Percentiles rank a stretch among this genome's conserved stretches.
phyloP scores from a whole-genome alignment of 2,329 filamentous ascomycete species.

The Colletotrichum costaricense region DNA sequence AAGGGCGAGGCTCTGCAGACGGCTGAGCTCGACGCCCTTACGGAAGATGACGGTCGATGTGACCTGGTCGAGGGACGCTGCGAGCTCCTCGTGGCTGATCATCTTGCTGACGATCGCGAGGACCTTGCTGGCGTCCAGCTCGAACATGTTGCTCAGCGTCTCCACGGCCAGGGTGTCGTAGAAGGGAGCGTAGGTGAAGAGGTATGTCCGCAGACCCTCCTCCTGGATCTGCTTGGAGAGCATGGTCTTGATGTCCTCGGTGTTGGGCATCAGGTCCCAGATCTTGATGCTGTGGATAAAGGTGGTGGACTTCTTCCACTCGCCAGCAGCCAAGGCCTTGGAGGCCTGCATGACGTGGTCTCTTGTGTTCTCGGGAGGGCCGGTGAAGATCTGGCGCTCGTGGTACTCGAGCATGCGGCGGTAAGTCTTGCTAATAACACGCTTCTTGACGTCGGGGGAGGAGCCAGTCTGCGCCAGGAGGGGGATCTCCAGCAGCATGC shows the following conservation, averaged over 20 bases:
- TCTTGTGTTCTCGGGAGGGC: conserved; percentile 97
- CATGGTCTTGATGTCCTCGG: conserved; percentile 95
- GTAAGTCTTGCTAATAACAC: conserved; percentile 99
- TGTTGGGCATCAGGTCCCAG: conserved; percentile 96
- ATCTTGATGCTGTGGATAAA: conserved; percentile 99
- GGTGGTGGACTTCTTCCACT: conserved; percentile 96
- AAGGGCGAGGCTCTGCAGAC: conserved; percentile 93
- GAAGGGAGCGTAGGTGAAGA: conserved; percentile 99
- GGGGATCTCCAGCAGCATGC: conserved; percentile 98
- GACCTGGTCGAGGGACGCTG: conserved; percentile 96
- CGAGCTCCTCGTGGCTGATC: conserved; percentile 99
- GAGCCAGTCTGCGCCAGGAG: conserved; percentile 96
- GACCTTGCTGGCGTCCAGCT: conserved; percentile 90
- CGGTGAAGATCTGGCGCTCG: conserved; percentile 98
- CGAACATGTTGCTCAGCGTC: conserved; percentile 93
- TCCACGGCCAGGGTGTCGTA: conserved; percentile 94
- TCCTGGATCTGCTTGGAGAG: conserved; percentile 98
- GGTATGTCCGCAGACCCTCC: conserved; percentile 96
- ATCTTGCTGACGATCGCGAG: conserved; percentile 97
- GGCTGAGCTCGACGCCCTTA: conserved; percentile 97
- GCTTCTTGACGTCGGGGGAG: conserved; percentile 95
- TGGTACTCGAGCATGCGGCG: conserved; percentile 99
- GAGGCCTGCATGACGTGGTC: conserved; percentile 99
- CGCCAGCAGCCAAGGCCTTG: conserved; percentile 93
- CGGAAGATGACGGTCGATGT: conserved; percentile 98